Evolutionary conservation across 345 rosid genomes (phyloP).

Genomic region (Cochlearia excelsa): DNA sequence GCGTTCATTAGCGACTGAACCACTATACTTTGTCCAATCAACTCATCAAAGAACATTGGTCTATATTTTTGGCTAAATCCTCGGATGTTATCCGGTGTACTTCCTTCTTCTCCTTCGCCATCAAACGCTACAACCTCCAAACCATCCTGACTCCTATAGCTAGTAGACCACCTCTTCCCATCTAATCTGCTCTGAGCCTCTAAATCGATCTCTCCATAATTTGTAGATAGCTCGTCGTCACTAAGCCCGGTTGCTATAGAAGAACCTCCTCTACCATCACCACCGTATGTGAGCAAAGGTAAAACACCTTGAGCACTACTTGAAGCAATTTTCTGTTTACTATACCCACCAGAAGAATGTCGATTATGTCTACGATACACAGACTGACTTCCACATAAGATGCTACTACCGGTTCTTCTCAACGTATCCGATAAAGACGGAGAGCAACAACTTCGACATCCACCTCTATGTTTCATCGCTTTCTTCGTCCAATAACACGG

Average conservation of each 20-base stretch:
- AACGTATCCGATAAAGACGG: conserved; percentile 87
- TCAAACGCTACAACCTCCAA: conserved; percentile 55
- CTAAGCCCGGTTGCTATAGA: conserved; percentile 67
- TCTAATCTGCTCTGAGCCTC: conserved; percentile 98
- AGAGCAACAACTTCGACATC: conserved; percentile 75
- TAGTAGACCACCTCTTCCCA: conserved; percentile 92
- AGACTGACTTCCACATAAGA: conserved; percentile 67
- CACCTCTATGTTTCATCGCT: conserved; percentile 66
- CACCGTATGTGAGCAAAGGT: conserved; percentile 67
- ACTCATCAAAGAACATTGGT: conserved; percentile 76
- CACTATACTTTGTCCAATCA: conserved; percentile 88
- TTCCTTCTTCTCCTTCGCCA: conserved; percentile 67
- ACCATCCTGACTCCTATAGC: conserved; percentile 87
- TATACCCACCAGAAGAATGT: conserved; percentile 44
- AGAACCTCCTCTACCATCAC: conserved; percentile 69
- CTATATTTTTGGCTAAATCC: conserved; percentile 87
- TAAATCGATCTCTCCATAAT: conserved; percentile 84
- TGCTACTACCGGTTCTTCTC: conserved; percentile 84
- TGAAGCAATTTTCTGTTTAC: conserved; percentile 49
- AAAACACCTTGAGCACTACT: conserved; percentile 73
- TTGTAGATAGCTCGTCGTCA: conserved; percentile 93
- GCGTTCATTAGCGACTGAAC: conserved; percentile 81
- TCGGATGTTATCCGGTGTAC: conserved; percentile 53
- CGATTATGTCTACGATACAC: conserved; percentile 49
- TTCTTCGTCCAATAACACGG: conserved; percentile 93